A percentile compares a stretch with the other conserved stretches of the same genome.
Conservation (phyloP, 441 rosid genomes). For the Sinapis alba region DNA sequence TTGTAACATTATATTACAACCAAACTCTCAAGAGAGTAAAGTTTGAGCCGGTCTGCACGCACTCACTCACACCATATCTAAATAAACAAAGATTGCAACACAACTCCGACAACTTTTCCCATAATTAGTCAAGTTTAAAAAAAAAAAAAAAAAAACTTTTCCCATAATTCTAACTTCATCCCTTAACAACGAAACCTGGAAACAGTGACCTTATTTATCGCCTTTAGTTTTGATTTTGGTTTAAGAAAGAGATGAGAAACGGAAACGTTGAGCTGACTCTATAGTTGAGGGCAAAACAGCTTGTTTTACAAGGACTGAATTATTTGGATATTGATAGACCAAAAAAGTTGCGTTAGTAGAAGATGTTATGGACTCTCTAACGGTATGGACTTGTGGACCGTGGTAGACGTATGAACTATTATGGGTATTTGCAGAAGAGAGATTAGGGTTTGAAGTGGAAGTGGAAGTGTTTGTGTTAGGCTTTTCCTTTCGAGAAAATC, state of each 20-base stretch:
- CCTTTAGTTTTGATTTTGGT: neutral
- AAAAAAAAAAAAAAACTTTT: no score
- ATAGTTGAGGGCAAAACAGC: conserved; percentile 4
- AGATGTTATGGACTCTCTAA: conserved; percentile 29
- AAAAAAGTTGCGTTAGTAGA: conserved; percentile 33
- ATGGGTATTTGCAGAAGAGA: conserved; percentile 10
- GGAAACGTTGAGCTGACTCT: conserved; percentile 11
- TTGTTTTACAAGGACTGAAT: conserved; percentile 20
- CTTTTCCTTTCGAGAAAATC: conserved; percentile 7
- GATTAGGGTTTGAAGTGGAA: conserved; percentile 15
- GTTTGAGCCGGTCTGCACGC: conserved; percentile 24
- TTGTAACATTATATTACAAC: conserved; percentile 21
- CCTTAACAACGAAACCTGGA: neutral
- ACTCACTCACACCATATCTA: conserved; percentile 2
- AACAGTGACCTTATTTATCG: conserved; percentile 7
- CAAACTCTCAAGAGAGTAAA: conserved; percentile 20
- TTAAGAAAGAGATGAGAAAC: conserved; percentile 2
- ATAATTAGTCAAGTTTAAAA: no score
- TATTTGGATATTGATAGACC: conserved; percentile 33
- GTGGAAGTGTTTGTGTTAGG: conserved; percentile 21
- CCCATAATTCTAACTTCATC: conserved; percentile 2
- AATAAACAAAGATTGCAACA: conserved; percentile 9
- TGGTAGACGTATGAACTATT: conserved; percentile 34
- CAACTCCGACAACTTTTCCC: conserved; percentile 1
- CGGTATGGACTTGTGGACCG: conserved; percentile 41